These are phyloP conservation scores for Rhodocollybia butyracea DNA, from an alignment of 768 basidiomycete species.

Conservation along the genomic window DNA sequence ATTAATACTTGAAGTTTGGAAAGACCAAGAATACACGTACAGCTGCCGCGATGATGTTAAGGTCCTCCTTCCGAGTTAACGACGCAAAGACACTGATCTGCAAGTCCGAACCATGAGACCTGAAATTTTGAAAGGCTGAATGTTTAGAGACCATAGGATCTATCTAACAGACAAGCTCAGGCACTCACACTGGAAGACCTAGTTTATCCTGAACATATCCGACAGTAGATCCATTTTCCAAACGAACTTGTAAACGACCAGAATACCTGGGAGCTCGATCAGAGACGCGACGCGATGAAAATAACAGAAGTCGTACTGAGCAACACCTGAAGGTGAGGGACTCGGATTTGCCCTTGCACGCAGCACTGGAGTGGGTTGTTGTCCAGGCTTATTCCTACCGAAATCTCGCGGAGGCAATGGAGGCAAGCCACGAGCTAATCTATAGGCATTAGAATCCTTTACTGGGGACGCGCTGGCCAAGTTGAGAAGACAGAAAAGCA, in stretches of 20 bases:
- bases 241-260: conserved; percentile 36
- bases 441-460: conserved; percentile 5
- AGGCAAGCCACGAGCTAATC: conserved; percentile 8
- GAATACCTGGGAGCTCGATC: conserved; percentile 16
- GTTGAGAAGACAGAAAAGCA: not conserved
- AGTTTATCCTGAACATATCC: conserved; percentile 33
- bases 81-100: conserved; percentile 28
- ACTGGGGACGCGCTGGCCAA: not conserved
- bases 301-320: not conserved
- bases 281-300: not conserved
- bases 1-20: not conserved
- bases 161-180: not conserved
- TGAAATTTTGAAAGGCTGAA: conserved; percentile 28
- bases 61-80: conserved; percentile 19
- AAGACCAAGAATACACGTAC: conserved; percentile 8
- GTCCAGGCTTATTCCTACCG: conserved; percentile 26
- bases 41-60: conserved; percentile 36
- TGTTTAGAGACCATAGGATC: not conserved
- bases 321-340: not conserved
- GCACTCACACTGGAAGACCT: conserved; percentile 5
- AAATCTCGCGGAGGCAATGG: conserved; percentile 19
- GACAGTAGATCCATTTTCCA: conserved; percentile 22
- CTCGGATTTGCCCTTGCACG: conserved; percentile 2
- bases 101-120: conserved; percentile 26
- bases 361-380: conserved; percentile 21